Evolutionary conservation across 441 rosid species (phyloP), one percentile per base, ranked within the genome.

Genomic region (Rhodomyrtus psidioides): DNA sequence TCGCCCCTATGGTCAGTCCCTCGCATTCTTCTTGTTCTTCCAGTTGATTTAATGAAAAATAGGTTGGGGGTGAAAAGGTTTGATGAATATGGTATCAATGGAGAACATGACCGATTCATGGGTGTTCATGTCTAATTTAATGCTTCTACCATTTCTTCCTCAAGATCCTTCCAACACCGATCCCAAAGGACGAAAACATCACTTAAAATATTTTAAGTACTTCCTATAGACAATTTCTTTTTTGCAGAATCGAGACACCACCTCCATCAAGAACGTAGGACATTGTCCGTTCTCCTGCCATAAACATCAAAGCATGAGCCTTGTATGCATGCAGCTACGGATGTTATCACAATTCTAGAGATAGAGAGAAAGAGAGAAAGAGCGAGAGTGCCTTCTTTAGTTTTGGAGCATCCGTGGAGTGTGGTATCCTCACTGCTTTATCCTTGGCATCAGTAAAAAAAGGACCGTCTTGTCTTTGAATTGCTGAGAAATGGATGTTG

Each of bases 211-310:
- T 53, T 14, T 53, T 6, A 95, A 94, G 89, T 96, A 94, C 91
- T 49, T 49, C 53, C 74, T 91, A 88, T 95, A 95, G 86, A 90
- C 86, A 87, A 91, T 94, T 90, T 96, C 95, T 88, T 94, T 94
- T 88, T 70, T 81, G 58, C 97, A 94, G 82, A 90, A 88, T 9
- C 56, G 85, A 83, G 83, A 84, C 51, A 93, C 89, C 85, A 95
- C 95, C 87, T 93, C 97, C 44, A 94, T 96, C 85, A 96, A 86
- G 85, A 97, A 90, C 88, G 86, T 92, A 3, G 97, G 99, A 83
- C 95, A 97, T 88, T 98, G 93, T 84, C 89, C 74, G 83, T 84
- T 55, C 96, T 93, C 39, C 89, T 96, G 12, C 98, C 99, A 89
- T 94, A 39, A 39, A 39, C 42, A 42, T 42, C 5, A 42, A 42